These are phyloP conservation scores for Cladophialophora immunda DNA, from an alignment of 2,329 filamentous ascomycete genomes.

Conservation along the genomic window DNA sequence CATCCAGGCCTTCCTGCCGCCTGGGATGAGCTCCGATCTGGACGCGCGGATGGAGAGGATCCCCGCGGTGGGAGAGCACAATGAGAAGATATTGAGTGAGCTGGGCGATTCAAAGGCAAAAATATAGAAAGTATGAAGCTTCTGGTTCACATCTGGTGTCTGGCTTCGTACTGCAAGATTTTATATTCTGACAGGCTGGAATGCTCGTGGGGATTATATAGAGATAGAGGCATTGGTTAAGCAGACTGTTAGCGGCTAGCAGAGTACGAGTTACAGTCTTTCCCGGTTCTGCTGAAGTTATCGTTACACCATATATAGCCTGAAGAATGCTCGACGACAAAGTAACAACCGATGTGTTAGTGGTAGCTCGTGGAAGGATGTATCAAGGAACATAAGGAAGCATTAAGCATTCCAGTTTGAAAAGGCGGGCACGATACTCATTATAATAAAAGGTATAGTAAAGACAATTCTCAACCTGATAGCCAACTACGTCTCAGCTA, in stretches of 20 bases:
- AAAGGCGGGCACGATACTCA: too few relatives aligned
- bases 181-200: neutral
- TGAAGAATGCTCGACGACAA: neutral
- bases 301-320: neutral
- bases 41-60: slow-evolving; percentile 55
- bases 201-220: neutral
- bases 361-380: too few relatives aligned
- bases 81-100: slow-evolving; percentile 56
- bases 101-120: slow-evolving; percentile 42
- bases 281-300: too few relatives aligned
- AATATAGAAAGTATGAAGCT: neutral
- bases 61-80: slow-evolving; percentile 62
- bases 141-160: neutral
- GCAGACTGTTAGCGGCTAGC: too few relatives aligned
- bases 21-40: slow-evolving; percentile 51
- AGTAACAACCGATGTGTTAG: too few relatives aligned
- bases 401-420: too few relatives aligned
- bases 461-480: too few relatives aligned
- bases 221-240: neutral
- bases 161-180: neutral
- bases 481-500: too few relatives aligned
- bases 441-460: too few relatives aligned
- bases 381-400: too few relatives aligned
- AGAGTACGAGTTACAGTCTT: too few relatives aligned
- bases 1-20: slow-evolving; percentile 61